Evolutionary conservation across 495 filamentous ascomycete species (phyloP).

Genomic region (Hypoxylon subgilvum): DNA sequence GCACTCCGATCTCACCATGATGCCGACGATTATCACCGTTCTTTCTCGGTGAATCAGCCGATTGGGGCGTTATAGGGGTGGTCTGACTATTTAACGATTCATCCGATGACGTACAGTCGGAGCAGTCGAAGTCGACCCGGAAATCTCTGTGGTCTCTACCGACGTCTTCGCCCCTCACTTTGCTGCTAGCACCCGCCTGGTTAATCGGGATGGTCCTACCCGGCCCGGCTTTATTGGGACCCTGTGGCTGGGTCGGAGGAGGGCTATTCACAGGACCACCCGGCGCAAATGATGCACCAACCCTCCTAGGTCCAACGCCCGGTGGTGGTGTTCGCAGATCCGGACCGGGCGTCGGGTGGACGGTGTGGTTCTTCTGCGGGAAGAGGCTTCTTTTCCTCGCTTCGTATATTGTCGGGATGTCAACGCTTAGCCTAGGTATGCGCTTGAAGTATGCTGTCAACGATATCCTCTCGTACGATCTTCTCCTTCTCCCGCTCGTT

Average conservation of each 20-base stretch:
- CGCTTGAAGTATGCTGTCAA: slow-evolving; percentile 49
- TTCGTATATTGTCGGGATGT: slow-evolving; percentile 36
- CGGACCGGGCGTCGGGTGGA: background rate
- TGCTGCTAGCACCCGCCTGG: background rate
- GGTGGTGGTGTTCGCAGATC: background rate
- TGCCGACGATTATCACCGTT: background rate
- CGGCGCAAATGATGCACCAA: background rate
- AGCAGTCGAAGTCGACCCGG: slow-evolving; percentile 9
- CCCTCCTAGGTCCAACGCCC: background rate
- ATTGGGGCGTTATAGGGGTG: slow-evolving; percentile 6
- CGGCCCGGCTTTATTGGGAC: background rate
- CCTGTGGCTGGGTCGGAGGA: background rate
- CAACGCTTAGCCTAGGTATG: slow-evolving; percentile 33
- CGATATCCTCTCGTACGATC: slow-evolving; percentile 37
- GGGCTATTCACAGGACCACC: background rate
- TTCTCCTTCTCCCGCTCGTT: slow-evolving; percentile 17
- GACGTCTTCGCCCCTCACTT: background rate
- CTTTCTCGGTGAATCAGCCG: too few species aligned
- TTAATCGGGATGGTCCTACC: background rate
- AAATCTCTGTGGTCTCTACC: background rate
- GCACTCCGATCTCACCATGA: background rate
- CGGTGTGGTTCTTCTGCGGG: background rate
- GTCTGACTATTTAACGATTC: slow-evolving; percentile 6
- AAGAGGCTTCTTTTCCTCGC: slow-evolving; percentile 10
- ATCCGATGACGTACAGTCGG: slow-evolving; percentile 8